These are phyloP conservation scores for Aspergillus fischeri DNA, from an alignment of 2,329 filamentous ascomycete species.

Conservation along the genomic window DNA sequence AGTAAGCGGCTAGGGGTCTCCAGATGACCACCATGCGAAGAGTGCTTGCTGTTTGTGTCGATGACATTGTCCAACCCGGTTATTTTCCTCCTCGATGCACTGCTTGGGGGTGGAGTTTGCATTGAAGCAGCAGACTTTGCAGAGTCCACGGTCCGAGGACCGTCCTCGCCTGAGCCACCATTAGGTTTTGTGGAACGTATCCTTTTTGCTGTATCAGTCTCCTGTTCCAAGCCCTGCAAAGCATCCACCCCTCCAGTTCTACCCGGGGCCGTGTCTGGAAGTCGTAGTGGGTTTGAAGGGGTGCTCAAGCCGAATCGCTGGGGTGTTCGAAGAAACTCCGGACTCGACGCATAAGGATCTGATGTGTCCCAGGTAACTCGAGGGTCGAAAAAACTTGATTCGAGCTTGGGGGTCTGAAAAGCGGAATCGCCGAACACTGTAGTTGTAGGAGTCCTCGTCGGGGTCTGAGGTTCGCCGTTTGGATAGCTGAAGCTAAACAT, in stretches of 20 bases:
- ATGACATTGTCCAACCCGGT: slow-evolving; percentile 27
- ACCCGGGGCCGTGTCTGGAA: slow-evolving; percentile 11
- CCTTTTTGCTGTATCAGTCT: slow-evolving; percentile 32
- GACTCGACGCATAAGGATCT: slow-evolving; percentile 45
- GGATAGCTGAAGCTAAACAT: slow-evolving; percentile 44
- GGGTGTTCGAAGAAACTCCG: slow-evolving; percentile 42
- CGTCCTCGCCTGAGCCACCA: slow-evolving; percentile 25
- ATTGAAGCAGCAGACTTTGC: slow-evolving; percentile 46
- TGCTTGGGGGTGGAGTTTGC: slow-evolving; percentile 60
- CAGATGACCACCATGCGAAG: slow-evolving; percentile 31
- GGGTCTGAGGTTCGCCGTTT: slow-evolving; percentile 45
- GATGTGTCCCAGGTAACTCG: slow-evolving; percentile 45
- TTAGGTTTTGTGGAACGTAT: slow-evolving; percentile 27
- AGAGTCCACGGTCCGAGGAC: slow-evolving; percentile 31
- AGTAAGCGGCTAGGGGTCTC: slow-evolving; percentile 44
- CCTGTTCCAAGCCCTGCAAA: slow-evolving; percentile 22
- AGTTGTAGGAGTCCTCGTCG: slow-evolving; percentile 42
- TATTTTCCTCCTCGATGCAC: slow-evolving; percentile 50
- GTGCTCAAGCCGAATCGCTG: slow-evolving; percentile 36
- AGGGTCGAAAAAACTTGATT: slow-evolving; percentile 45
- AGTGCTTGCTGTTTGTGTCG: slow-evolving; percentile 18
- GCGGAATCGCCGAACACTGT: slow-evolving; percentile 35
- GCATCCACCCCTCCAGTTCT: slow-evolving; percentile 10
- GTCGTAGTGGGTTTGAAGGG: slow-evolving; percentile 25
- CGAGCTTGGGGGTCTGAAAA: slow-evolving; percentile 45